phyloP scores from a whole-genome alignment of 352 stramenopile species.

The Discostella stelligera region DNA sequence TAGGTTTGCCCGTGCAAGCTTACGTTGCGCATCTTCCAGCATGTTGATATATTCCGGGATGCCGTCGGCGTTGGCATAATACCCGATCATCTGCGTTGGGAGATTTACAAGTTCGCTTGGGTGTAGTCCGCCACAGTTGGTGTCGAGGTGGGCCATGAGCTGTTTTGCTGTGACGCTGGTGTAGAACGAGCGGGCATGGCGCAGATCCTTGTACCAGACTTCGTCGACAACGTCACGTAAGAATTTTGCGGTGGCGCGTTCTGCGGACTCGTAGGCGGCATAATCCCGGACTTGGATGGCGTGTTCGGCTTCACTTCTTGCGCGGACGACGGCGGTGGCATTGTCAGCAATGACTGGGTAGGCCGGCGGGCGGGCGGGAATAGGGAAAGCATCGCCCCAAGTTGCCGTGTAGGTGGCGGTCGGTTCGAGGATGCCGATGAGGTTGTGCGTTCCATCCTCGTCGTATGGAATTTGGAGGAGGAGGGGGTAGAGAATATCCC shows the following conservation, averaged over 20 bases:
- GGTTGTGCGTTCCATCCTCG: constrained; percentile 2
- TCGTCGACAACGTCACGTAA: no score
- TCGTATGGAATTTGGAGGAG: no score
- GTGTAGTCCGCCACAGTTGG: constrained; percentile 8
- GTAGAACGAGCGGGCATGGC: no score
- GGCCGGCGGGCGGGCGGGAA: neutral
- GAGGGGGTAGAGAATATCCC: neutral
- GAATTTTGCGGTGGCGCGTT: no score
- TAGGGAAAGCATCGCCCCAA: neutral
- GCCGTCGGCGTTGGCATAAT: no score
- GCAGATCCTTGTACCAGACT: no score
- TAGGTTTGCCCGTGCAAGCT: neutral
- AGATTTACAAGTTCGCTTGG: no score
- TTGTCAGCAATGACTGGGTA: neutral
- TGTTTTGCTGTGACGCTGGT: no score
- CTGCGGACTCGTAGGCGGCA: neutral
- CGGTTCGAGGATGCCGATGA: constrained; percentile 8
- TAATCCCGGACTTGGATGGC: neutral
- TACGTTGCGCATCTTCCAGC: no score
- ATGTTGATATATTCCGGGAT: neutral
- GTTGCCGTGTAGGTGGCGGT: neutral
- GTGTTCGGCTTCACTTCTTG: neutral
- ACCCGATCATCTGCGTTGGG: no score
- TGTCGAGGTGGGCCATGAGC: constrained; percentile 3
- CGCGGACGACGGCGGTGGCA: constrained; percentile 2